These are phyloP conservation scores for Mycena polygramma DNA, from an alignment of 768 basidiomycete genomes.

Conservation along the genomic window DNA sequence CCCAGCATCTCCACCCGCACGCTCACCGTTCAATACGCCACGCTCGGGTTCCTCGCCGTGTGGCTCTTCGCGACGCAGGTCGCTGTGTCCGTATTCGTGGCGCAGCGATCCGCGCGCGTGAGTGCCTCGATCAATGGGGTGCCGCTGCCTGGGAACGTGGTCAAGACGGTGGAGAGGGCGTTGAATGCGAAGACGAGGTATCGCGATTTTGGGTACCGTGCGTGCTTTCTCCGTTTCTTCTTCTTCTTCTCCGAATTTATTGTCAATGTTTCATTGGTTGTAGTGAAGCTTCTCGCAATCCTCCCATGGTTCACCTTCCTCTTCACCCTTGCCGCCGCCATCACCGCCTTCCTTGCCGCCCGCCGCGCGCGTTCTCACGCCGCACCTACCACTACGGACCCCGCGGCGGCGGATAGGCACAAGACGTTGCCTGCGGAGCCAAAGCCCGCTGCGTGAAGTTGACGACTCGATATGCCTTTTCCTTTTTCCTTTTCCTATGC, in stretches of 20 bases:
- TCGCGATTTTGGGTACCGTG: conserved; percentile 61
- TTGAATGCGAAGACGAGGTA: conserved; percentile 60
- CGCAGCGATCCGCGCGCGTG: conserved; percentile 59
- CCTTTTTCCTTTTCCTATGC: too few relatives aligned
- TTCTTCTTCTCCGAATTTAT: background rate
- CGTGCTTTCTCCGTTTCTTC: conserved; percentile 43
- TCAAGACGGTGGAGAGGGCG: conserved; percentile 52
- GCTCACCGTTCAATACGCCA: conserved; percentile 50
- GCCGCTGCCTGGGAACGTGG: conserved; percentile 50
- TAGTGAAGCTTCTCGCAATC: conserved; percentile 64
- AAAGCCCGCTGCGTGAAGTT: too few relatives aligned
- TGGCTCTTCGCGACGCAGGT: conserved; percentile 66
- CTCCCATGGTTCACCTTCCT: conserved; percentile 67
- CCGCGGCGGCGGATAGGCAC: background rate
- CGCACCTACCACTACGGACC: background rate
- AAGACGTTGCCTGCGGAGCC: background rate
- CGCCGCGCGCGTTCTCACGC: conserved; percentile 4
- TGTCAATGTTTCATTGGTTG: background rate
- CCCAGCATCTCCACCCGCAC: conserved; percentile 42
- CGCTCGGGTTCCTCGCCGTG: conserved; percentile 55
- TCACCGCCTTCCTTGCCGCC: conserved; percentile 51
- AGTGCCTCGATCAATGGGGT: conserved; percentile 54
- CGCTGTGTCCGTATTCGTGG: conserved; percentile 61
- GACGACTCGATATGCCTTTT: too few relatives aligned
- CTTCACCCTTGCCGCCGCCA: conserved; percentile 53